Conservation (phyloP, 1,284 basidiomycete genomes). For the Agaricales sp. region DNA sequence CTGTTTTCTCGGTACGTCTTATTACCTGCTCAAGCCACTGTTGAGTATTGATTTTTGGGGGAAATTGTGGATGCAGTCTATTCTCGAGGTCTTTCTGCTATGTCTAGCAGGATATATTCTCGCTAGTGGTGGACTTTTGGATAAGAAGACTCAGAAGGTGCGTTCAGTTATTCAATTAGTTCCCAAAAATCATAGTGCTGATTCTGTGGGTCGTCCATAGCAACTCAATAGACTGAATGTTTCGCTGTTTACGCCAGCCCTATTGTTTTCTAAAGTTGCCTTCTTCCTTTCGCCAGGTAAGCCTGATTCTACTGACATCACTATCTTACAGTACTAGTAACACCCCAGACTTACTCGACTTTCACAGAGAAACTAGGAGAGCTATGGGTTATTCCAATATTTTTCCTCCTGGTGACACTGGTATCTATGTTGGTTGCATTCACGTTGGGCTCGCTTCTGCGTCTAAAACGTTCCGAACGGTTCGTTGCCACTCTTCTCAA, state of each 20-base stretch:
- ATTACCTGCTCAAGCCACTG: not conserved
- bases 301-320: constrained; percentile 11
- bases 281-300: constrained; percentile 65
- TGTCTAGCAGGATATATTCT: constrained; percentile 83
- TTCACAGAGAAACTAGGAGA: constrained; percentile 67
- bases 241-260: constrained; percentile 84
- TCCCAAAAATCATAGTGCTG: not conserved
- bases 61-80: constrained; percentile 65
- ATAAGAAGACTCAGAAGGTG: constrained; percentile 85
- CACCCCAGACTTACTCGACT: constrained; percentile 4
- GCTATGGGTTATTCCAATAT: constrained; percentile 86
- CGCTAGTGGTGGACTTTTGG: constrained; percentile 71
- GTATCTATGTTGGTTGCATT: constrained; percentile 52
- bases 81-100: constrained; percentile 81
- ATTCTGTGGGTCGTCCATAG: constrained; percentile 22
- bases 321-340: not conserved
- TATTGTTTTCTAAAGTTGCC: constrained; percentile 91
- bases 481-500: no score
- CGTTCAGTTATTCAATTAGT: constrained; percentile 12
- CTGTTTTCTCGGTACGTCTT: constrained; percentile 42
- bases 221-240: constrained; percentile 76
- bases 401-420: constrained; percentile 63
- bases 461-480: constrained; percentile 55
- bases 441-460: constrained; percentile 36
- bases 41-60: no score